Evolutionary conservation across 2,329 filamentous ascomycete genomes (phyloP).

Genomic region (Xylaria hypoxylon): DNA sequence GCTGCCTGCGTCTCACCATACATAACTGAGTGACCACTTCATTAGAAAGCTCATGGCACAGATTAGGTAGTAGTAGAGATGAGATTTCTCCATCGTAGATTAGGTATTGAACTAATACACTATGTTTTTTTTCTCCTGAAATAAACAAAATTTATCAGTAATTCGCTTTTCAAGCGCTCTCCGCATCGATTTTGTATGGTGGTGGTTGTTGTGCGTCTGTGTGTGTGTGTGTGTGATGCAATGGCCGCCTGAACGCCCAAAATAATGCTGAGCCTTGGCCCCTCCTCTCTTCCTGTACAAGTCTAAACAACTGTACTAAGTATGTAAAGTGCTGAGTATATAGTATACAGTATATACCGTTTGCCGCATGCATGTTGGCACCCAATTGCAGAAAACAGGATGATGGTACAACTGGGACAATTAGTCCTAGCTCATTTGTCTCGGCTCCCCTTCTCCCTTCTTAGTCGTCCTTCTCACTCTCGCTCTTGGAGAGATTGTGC

Average conservation of each 20-base stretch:
- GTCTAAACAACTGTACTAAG: slow-evolving; percentile 27
- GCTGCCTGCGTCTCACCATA: not conserved
- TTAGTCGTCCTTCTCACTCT: slow-evolving; percentile 53
- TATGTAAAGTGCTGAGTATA: slow-evolving; percentile 18
- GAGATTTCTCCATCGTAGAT: slow-evolving; percentile 27
- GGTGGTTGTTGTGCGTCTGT: slow-evolving; percentile 3
- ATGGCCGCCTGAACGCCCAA: slow-evolving; percentile 39
- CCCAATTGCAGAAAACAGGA: slow-evolving; percentile 20
- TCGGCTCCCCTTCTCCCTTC: slow-evolving; percentile 21
- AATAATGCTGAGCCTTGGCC: slow-evolving; percentile 30
- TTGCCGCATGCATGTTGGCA: slow-evolving; percentile 16
- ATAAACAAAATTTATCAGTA: not conserved
- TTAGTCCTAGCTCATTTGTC: slow-evolving; percentile 33
- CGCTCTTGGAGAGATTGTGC: slow-evolving; percentile 55
- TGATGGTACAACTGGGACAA: slow-evolving; percentile 33
- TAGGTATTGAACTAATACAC: slow-evolving; percentile 15
- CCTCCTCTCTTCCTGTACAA: slow-evolving; percentile 26
- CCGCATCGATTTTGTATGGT: slow-evolving; percentile 11
- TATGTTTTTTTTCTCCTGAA: not conserved
- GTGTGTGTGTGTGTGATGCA: slow-evolving; percentile 25
- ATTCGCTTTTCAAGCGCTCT: slow-evolving; percentile 7
- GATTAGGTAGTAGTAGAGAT: slow-evolving; percentile 24
- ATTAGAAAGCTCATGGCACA: not conserved
- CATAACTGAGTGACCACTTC: not conserved
- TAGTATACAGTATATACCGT: slow-evolving; percentile 39